Evolutionary conservation across 2,329 filamentous ascomycete genomes (phyloP), one percentile per base, ranked within the genome.

Genomic region (Trichoderma breve): DNA sequence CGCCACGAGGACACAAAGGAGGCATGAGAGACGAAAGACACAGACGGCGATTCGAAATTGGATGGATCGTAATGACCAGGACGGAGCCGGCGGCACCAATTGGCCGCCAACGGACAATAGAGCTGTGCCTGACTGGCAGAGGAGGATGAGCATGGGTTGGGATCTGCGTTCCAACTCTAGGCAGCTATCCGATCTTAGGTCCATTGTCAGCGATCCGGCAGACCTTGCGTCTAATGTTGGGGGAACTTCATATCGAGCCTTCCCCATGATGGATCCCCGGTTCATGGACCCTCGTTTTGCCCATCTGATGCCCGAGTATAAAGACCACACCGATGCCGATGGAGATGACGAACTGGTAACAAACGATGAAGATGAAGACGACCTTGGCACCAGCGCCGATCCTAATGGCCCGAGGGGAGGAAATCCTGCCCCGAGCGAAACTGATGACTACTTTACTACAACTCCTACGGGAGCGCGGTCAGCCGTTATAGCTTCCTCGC

Each of bases 271-370:
- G 57, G 64, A 67, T 26, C 32, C 64, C 34, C 43, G 64, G 4
- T 67, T 64, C 18, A 70, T 62, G 67, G 67, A 70, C 21, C 57
- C 67, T 62, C 55, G 67, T 1, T 70, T 78, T n/a, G 71, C 76
- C 4, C 73, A 75, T 34, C 74, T 80, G 53, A 73, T 76, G 26
- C 74, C 84, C 80, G 77, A 84, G 28, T 83, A 85, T 65, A 87
- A 86, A 74, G 86, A 88, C 58, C 90, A 94, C 72, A 94, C 93
- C 0, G 93, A 96, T 77, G 93, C 91, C 7, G 94, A 97, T 78
- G 93, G 94, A 0, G 95, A 98, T 77, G 95, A 97, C 76, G 95
- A 98, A 80, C 84, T 95, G n/a, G 87, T 93, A 14, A 95, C 92
- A 4, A 93, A 94, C 71, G 92, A 94, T 71, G 92, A 95, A 71